Conservation (phyloP, 2,329 filamentous ascomycete species). For the Fusarium sp. region DNA sequence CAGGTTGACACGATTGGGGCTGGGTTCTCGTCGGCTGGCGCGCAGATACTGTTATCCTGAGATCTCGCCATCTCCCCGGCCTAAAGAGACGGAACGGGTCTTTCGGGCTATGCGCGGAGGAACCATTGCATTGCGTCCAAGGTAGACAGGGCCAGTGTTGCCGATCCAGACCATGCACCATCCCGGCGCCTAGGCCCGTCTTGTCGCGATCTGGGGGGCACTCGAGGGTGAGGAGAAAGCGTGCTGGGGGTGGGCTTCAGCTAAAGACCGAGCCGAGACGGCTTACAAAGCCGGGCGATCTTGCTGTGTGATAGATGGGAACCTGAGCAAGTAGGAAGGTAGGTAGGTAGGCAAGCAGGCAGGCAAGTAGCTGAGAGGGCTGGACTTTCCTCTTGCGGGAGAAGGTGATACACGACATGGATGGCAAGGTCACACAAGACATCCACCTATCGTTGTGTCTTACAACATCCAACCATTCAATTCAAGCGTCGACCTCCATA, state of each 20-base stretch:
- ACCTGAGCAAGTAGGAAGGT: neutral
- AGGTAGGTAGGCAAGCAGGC: neutral
- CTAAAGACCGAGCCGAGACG: conserved; percentile 8
- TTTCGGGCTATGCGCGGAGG: conserved; percentile 11
- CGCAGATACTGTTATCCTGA: conserved; percentile 4
- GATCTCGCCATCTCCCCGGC: conserved; percentile 19
- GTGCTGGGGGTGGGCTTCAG: conserved; percentile 11
- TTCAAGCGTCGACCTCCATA: conserved; percentile 7
- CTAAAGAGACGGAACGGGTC: neutral
- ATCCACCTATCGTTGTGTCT: neutral
- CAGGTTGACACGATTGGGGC: conserved; percentile 15
- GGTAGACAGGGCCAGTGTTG: neutral
- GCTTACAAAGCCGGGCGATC: conserved; percentile 5
- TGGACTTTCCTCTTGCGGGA: conserved; percentile 22
- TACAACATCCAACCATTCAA: neutral
- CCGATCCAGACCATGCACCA: conserved; percentile 4
- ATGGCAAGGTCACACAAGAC: neutral
- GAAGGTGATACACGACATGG: neutral
- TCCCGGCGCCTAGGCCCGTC: conserved; percentile 13
- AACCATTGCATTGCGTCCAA: conserved; percentile 10
- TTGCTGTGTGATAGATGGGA: neutral
- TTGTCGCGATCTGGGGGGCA: conserved; percentile 7
- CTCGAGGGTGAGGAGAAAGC: neutral
- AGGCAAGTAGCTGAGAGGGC: neutral
- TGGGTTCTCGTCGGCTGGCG: conserved; percentile 13